Percentiles rank a stretch among this genome's conserved stretches.
phyloP scores from a whole-genome alignment of 2,329 filamentous ascomycete species.

The Cercospora sojina region DNA sequence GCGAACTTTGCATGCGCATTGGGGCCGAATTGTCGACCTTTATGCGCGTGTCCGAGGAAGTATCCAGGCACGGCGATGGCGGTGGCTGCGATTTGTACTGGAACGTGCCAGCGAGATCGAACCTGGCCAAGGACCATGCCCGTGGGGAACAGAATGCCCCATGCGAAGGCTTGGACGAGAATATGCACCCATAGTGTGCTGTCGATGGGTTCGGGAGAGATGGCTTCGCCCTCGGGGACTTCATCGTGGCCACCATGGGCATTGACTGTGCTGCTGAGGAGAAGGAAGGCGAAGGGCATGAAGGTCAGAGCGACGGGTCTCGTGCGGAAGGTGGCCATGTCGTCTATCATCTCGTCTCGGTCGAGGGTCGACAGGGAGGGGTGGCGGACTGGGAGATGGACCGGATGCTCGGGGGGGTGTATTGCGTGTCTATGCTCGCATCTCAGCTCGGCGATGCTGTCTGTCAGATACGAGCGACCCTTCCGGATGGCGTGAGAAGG shows the following conservation, averaged over 20 bases:
- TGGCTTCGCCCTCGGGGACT: slow-evolving; percentile 66
- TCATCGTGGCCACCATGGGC: slow-evolving; percentile 57
- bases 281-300: slow-evolving; percentile 13
- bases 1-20: slow-evolving; percentile 84
- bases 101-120: slow-evolving; percentile 91
- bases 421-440: not conserved
- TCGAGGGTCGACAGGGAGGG: not conserved
- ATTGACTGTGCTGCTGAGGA: slow-evolving; percentile 19
- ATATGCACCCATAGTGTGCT: slow-evolving; percentile 92
- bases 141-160: slow-evolving; percentile 87
- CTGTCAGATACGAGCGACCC: not conserved
- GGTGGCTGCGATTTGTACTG: slow-evolving; percentile 74
- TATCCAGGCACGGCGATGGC: slow-evolving; percentile 78
- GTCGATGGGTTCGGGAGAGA: slow-evolving; percentile 78
- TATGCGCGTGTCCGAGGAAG: slow-evolving; percentile 87
- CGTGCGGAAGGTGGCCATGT: slow-evolving; percentile 32
- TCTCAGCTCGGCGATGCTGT: not conserved
- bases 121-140: slow-evolving; percentile 95
- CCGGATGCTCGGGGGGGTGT: slow-evolving; percentile 1
- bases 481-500: not conserved
- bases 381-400: not conserved
- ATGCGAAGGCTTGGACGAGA: slow-evolving; percentile 78
- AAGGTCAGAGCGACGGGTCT: slow-evolving; percentile 19
- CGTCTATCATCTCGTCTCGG: slow-evolving; percentile 2
- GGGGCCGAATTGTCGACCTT: slow-evolving; percentile 77